Percentiles rank a stretch among this genome's conserved stretches.
Evolutionary conservation across 179 eudicot species (phyloP).

Genomic region (Beta macrorhiza): DNA sequence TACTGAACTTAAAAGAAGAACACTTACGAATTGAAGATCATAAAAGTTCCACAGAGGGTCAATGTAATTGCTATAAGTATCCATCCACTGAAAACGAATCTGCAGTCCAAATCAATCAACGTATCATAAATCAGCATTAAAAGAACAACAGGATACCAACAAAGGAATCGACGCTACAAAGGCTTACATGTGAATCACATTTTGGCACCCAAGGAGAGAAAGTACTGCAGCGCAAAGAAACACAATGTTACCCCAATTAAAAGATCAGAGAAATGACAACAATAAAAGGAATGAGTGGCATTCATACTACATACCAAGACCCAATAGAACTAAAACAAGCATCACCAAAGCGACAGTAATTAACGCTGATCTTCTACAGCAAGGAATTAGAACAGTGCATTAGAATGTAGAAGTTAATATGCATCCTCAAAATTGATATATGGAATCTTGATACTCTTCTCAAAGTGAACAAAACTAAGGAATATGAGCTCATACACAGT

Average conservation of each 20-base stretch:
- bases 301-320: constrained; percentile 55
- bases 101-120: constrained; percentile 32
- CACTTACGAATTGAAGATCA: constrained; percentile 76
- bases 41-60: constrained; percentile 76
- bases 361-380: no score
- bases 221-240: no score
- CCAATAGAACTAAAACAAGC: constrained; percentile 27
- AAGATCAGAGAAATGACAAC: background rate
- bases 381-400: no score
- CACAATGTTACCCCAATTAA: background rate
- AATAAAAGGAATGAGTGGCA: constrained; percentile 7
- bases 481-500: background rate
- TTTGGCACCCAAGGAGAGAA: no score
- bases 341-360: no score
- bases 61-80: constrained; percentile 75
- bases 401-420: no score
- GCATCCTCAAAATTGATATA: background rate
- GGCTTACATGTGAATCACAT: no score
- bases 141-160: no score
- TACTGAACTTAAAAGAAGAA: background rate
- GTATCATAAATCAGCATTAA: background rate
- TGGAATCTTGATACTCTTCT: background rate
- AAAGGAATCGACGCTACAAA: no score
- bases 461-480: background rate
- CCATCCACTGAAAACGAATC: constrained; percentile 88